Evolutionary conservation across 495 filamentous ascomycete species (phyloP).

Genomic region (Halenospora varia): DNA sequence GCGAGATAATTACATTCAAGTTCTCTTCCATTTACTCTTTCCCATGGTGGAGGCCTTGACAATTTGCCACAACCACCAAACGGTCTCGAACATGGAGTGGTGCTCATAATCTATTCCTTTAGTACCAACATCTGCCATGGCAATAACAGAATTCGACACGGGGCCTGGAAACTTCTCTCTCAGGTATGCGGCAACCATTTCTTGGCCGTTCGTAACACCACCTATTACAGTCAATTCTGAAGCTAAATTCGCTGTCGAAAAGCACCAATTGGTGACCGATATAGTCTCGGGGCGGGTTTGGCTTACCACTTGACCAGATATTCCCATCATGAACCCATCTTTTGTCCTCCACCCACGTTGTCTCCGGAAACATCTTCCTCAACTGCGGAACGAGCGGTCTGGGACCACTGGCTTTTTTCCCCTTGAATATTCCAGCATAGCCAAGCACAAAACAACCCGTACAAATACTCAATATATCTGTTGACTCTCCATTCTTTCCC

Average conservation of each 20-base stretch:
- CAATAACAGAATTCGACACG: slow-evolving; percentile 43
- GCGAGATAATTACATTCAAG: not conserved
- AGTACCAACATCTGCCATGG: slow-evolving; percentile 46
- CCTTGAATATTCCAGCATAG: slow-evolving; percentile 46
- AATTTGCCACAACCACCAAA: slow-evolving; percentile 34
- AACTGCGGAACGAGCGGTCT: slow-evolving; percentile 42
- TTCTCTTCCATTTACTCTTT: slow-evolving; percentile 26
- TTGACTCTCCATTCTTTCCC: slow-evolving; percentile 21
- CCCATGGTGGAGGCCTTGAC: slow-evolving; percentile 32
- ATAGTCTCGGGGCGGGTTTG: too few species aligned
- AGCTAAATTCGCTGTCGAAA: too few species aligned
- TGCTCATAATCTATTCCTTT: slow-evolving; percentile 39
- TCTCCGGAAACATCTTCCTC: slow-evolving; percentile 38
- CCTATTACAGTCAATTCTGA: slow-evolving; percentile 41
- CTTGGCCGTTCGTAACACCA: slow-evolving; percentile 60
- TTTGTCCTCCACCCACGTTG: slow-evolving; percentile 40
- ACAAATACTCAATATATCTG: slow-evolving; percentile 52
- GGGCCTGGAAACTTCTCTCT: slow-evolving; percentile 42
- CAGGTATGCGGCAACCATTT: slow-evolving; percentile 53
- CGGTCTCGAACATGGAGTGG: slow-evolving; percentile 26
- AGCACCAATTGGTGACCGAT: too few species aligned
- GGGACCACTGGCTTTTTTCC: slow-evolving; percentile 46
- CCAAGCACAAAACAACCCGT: slow-evolving; percentile 46
- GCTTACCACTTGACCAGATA: slow-evolving; percentile 56
- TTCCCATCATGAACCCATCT: slow-evolving; percentile 54